Conservation (phyloP, 2,329 filamentous ascomycete genomes). For the Aspergillus sp. region DNA sequence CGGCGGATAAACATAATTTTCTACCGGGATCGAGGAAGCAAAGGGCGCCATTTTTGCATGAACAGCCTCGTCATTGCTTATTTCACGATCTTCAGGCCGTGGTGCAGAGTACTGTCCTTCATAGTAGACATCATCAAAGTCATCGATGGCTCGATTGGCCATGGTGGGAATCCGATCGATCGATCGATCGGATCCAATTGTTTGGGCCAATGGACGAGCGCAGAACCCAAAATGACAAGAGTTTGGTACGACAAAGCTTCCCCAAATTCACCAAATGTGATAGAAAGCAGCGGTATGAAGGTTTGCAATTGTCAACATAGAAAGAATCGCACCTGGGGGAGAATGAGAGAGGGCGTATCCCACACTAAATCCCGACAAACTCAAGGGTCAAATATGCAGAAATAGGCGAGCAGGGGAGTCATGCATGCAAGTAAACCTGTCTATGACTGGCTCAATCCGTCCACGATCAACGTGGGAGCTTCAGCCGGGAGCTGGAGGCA, state of each 20-base stretch:
- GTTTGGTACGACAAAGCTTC: background rate
- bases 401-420: background rate
- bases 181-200: conserved; percentile 20
- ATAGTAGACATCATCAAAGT: conserved; percentile 18
- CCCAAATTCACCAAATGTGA: background rate
- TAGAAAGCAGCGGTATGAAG: background rate
- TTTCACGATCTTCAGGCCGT: background rate
- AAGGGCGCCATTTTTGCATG: conserved; percentile 16
- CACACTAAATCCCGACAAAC: background rate
- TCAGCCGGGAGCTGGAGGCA: background rate
- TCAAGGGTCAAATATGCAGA: conserved; percentile 13
- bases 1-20: conserved; percentile 15
- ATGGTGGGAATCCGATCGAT: conserved; percentile 16
- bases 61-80: conserved; percentile 9
- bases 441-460: background rate
- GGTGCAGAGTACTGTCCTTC: conserved; percentile 15
- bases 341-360: background rate
- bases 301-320: background rate
- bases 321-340: background rate
- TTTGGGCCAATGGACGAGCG: conserved; percentile 16
- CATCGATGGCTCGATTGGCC: conserved; percentile 17
- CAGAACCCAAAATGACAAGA: background rate
- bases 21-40: conserved; percentile 11
- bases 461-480: background rate
- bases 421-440: background rate